Base-by-base conservation (phyloP, 345 rosid species). In the Bruguiera gymnorhiza region DNA sequence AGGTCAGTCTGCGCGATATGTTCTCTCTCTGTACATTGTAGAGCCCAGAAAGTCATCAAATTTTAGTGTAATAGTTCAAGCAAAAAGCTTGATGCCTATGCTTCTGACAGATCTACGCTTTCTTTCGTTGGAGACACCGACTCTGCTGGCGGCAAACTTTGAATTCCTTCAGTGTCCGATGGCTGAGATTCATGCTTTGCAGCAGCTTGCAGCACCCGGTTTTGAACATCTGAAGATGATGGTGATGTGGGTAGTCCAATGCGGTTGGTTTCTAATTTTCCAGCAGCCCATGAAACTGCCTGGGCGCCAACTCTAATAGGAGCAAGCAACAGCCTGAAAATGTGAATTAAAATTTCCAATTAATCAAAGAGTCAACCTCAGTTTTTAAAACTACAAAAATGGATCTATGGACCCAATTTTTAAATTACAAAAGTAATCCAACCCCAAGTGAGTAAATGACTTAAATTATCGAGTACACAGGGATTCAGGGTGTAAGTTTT, bases 131-230 rank as follows among this genome's bases (percentile, higher is more conserved):
- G 73, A 5, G 80, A 66, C 34, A 62, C 52, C 0, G 79, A 50
- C 64, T 86, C 86, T 3, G 85, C 86, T 3, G 85, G 26, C 1
- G 90, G 75, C 57, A 79, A 76, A 68, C 81, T 78, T 62, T 66
- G 81, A 23, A 11, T 64, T 64, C 79, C 87, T 31, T 79, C 83
- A 13, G 77, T 66, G 21, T 84, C 93, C 13, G 97, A 87, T 2
- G 97, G 96, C 65, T 94, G 86, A 74, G 98, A 91, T 83, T 89
- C 96, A 63, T 77, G 97, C 79, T 87, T 91, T 9, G 96, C 97
- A 21, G 97, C 97, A 60, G 98, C 98, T 72, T 89, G 81, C 75
- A 91, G 79, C 65, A 91, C 98, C 39, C 97, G 83, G 77, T 76
- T 89, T 76, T 86, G 93, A 63, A 89, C 91, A 61, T 89, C 97